phyloP scores from a whole-genome alignment of 2,329 filamentous ascomycete genomes.

The Beauveria varroae region DNA sequence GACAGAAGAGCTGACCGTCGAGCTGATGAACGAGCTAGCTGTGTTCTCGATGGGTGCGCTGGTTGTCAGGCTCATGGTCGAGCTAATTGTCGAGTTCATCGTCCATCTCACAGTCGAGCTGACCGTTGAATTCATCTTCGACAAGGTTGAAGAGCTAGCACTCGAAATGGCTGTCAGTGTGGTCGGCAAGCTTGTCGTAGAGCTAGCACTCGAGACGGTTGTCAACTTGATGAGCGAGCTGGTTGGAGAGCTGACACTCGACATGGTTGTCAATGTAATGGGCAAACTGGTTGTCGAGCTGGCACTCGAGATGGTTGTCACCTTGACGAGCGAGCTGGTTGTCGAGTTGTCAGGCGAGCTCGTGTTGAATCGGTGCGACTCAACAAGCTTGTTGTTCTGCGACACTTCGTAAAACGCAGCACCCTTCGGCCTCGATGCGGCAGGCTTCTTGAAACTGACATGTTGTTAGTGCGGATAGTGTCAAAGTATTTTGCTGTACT shows the following conservation, averaged over 20 bases:
- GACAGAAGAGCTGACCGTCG: no score
- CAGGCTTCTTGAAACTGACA: background rate
- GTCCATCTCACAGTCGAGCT: background rate
- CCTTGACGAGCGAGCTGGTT: background rate
- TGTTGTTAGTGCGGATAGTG: background rate
- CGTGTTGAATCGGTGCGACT: background rate
- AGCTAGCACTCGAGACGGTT: background rate
- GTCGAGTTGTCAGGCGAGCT: background rate
- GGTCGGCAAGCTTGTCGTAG: background rate
- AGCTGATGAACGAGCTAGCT: no score
- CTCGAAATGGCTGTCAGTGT: no score
- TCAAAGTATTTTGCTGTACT: conserved; percentile 6
- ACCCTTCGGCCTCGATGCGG: background rate
- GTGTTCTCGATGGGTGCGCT: no score
- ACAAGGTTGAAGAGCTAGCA: background rate
- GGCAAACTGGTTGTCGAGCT: no score
- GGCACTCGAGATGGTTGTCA: no score
- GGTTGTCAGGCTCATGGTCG: no score
- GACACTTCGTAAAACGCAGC: background rate
- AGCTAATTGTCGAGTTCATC: background rate
- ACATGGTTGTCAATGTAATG: background rate
- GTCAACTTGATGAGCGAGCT: background rate
- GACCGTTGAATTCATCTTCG: no score
- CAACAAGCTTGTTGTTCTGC: background rate
- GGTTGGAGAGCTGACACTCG: background rate